These are phyloP conservation scores for Boeremia exigua DNA, from an alignment of 2,329 filamentous ascomycete species.

Conservation along the genomic window DNA sequence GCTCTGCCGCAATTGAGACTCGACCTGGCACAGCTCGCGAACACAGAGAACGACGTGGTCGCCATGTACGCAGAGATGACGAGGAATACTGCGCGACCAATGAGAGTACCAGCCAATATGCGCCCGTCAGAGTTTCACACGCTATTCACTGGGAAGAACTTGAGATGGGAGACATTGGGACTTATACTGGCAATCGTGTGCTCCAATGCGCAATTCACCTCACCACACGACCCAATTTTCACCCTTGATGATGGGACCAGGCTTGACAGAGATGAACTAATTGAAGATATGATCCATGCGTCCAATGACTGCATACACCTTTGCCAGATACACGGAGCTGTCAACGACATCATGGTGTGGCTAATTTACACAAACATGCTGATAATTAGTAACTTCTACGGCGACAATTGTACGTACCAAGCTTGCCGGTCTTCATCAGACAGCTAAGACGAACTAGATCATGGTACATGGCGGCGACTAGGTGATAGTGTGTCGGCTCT, in stretches of 20 bases:
- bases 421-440: background rate
- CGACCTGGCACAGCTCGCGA: conserved; percentile 36
- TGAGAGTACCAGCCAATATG: conserved; percentile 42
- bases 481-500: conserved; percentile 37
- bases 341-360: conserved; percentile 47
- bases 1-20: conserved; percentile 40
- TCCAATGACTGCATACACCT: conserved; percentile 45
- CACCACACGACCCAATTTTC: conserved; percentile 40
- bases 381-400: conserved; percentile 42
- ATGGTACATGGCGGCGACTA: conserved; percentile 44
- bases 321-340: conserved; percentile 43
- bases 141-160: conserved; percentile 41
- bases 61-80: conserved; percentile 40
- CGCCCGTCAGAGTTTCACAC: conserved; percentile 41
- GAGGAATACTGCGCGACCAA: conserved; percentile 37
- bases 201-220: conserved; percentile 39
- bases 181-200: conserved; percentile 37
- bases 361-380: conserved; percentile 40
- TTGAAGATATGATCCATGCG: conserved; percentile 45
- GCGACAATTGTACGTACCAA: conserved; percentile 40
- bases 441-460: conserved; percentile 30
- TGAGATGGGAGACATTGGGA: conserved; percentile 45
- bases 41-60: conserved; percentile 24
- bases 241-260: conserved; percentile 38
- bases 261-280: conserved; percentile 38